A percentile compares a stretch with the other conserved stretches of the same genome.
These are phyloP conservation scores for Microbotryum lychnidis-dioicae DNA, from an alignment of 1,284 basidiomycete genomes.

Conservation along the genomic window DNA sequence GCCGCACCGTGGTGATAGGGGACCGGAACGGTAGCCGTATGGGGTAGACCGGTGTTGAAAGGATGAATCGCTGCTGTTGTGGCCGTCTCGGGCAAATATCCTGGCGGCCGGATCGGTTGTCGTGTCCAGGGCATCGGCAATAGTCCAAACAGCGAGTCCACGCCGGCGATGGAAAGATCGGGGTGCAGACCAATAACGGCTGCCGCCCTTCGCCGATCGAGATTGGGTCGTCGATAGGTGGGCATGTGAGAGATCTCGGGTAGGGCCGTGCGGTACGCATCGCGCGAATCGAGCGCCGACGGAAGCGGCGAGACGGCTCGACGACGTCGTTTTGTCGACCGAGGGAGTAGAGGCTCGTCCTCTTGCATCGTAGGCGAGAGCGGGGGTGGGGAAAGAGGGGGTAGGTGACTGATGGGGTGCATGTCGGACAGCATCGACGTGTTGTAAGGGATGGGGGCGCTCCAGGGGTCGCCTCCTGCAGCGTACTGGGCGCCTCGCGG, in stretches of 20 bases:
- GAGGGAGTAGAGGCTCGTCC: neutral
- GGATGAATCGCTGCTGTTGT: conserved; percentile 28
- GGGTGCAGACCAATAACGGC: conserved; percentile 17
- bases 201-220: conserved; percentile 20
- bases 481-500: neutral
- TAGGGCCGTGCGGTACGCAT: neutral
- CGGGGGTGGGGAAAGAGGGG: conserved; percentile 17
- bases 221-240: conserved; percentile 10
- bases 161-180: conserved; percentile 17
- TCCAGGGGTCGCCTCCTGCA: conserved; percentile 19
- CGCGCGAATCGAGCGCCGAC: conserved; percentile 9
- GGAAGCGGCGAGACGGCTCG: conserved; percentile 21
- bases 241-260: conserved; percentile 10
- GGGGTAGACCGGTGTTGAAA: conserved; percentile 32
- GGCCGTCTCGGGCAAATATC: conserved; percentile 31
- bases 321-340: neutral
- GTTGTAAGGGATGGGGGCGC: conserved; percentile 22
- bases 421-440: conserved; percentile 17
- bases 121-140: conserved; percentile 25
- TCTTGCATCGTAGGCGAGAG: neutral
- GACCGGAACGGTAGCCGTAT: conserved; percentile 31
- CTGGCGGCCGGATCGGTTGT: conserved; percentile 29
- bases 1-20: conserved; percentile 24
- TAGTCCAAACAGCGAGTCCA: conserved; percentile 31
- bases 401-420: conserved; percentile 3